Conservation (phyloP, 2,329 filamentous ascomycete species). For the Penicillium sp. region DNA sequence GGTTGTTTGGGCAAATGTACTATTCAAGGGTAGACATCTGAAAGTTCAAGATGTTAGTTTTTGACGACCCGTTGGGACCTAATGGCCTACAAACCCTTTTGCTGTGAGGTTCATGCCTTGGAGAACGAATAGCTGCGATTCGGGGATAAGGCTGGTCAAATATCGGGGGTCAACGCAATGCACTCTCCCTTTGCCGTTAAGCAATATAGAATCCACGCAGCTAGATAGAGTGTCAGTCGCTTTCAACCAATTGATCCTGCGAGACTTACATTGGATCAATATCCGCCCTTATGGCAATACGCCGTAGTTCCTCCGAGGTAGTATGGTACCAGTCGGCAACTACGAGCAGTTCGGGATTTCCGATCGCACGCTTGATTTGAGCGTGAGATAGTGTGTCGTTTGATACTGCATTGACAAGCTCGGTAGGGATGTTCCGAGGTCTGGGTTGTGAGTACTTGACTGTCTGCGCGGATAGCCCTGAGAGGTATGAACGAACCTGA, state of each 20-base stretch:
- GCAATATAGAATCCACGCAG: slow-evolving; percentile 58
- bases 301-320: slow-evolving; percentile 44
- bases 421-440: not conserved
- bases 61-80: not conserved
- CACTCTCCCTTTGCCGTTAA: slow-evolving; percentile 52
- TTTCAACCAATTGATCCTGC: too few species aligned
- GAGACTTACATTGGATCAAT: not conserved
- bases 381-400: slow-evolving; percentile 44
- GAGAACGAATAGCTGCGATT: not conserved
- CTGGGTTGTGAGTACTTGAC: not conserved
- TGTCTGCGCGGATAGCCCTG: not conserved
- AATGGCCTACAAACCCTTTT: slow-evolving; percentile 4
- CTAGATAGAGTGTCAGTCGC: slow-evolving; percentile 32
- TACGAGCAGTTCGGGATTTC: slow-evolving; percentile 42
- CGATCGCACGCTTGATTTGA: slow-evolving; percentile 35
- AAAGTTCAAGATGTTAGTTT: not conserved
- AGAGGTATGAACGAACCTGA: slow-evolving; percentile 27
- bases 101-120: slow-evolving; percentile 1
- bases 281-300: slow-evolving; percentile 18
- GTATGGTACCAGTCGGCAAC: slow-evolving; percentile 56
- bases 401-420: not conserved
- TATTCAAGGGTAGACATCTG: slow-evolving; percentile 3
- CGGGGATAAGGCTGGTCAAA: not conserved
- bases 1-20: slow-evolving; percentile 1
- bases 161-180: not conserved